These are phyloP conservation scores for Rhodomyrtus tomentosa DNA, from an alignment of 345 rosid genomes.

Conservation along the genomic window DNA sequence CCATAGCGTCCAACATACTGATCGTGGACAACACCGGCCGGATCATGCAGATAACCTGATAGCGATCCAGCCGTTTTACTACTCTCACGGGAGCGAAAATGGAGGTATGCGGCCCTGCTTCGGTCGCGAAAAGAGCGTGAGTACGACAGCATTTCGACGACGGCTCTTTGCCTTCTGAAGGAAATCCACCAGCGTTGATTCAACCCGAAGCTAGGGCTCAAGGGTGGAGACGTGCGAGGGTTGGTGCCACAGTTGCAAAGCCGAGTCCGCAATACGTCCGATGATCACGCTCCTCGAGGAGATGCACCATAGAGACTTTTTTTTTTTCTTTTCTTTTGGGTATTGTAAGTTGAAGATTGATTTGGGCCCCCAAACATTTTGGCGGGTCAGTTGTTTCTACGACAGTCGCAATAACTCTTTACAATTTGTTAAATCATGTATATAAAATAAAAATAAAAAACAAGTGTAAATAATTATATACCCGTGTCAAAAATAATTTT, in stretches of 20 bases:
- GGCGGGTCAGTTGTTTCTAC: neutral
- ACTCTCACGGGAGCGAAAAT: neutral
- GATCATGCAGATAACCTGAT: neutral
- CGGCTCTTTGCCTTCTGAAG: neutral
- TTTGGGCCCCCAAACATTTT: neutral
- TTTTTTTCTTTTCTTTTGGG: neutral
- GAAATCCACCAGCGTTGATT: neutral
- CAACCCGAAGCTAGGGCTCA: neutral
- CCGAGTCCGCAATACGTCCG: neutral
- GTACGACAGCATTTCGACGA: neutral
- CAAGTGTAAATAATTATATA: neutral
- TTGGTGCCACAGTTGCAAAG: neutral
- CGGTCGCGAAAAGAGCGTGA: neutral
- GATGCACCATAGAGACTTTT: neutral
- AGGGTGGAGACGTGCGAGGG: neutral
- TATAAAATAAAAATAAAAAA: no score
- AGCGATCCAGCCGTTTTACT: neutral
- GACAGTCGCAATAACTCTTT: neutral
- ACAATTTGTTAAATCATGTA: neutral
- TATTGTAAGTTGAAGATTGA: neutral
- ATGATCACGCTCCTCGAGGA: neutral
- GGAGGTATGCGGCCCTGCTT: neutral
- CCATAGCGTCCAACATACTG: neutral
- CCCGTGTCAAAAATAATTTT: neutral
- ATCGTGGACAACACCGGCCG: neutral